Evolutionary conservation across 2,329 filamentous ascomycete species (phyloP).

Genomic region (Monosporascus ibericus): DNA sequence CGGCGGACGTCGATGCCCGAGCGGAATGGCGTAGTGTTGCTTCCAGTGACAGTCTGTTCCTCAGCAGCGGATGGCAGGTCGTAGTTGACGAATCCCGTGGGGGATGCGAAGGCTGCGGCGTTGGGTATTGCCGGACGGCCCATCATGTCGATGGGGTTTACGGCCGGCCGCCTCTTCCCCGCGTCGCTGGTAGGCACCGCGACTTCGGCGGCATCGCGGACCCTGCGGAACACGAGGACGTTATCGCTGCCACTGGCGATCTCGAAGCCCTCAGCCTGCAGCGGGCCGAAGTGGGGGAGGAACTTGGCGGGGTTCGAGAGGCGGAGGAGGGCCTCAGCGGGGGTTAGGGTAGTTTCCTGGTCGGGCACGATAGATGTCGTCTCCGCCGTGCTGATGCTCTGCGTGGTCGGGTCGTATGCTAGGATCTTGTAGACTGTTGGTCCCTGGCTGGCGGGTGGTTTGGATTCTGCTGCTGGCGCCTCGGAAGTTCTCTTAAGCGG

Average conservation of each 20-base stretch:
- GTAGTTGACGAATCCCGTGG: conserved; percentile 61
- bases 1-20: conserved; percentile 38
- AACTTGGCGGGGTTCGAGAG: conserved; percentile 60
- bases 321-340: conserved; percentile 53
- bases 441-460: conserved; percentile 13
- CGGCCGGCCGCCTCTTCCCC: conserved; percentile 9
- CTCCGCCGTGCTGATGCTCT: conserved; percentile 52
- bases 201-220: conserved; percentile 27
- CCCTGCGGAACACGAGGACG: conserved; percentile 61
- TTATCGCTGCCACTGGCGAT: conserved; percentile 58
- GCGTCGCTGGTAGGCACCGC: conserved; percentile 9
- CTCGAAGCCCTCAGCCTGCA: conserved; percentile 59
- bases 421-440: conserved; percentile 55
- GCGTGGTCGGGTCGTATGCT: conserved; percentile 55
- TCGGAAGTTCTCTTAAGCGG: conserved; percentile 3
- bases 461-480: conserved; percentile 4
- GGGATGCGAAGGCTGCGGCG: conserved; percentile 55
- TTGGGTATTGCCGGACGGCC: conserved; percentile 33
- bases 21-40: conserved; percentile 29
- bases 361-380: conserved; percentile 50
- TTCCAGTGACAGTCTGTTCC: conserved; percentile 20
- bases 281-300: conserved; percentile 53
- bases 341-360: conserved; percentile 43
- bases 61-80: conserved; percentile 32
- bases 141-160: conserved; percentile 58